phyloP scores from a whole-genome alignment of 2,329 filamentous ascomycete genomes.

The Alternaria ventricosa region DNA sequence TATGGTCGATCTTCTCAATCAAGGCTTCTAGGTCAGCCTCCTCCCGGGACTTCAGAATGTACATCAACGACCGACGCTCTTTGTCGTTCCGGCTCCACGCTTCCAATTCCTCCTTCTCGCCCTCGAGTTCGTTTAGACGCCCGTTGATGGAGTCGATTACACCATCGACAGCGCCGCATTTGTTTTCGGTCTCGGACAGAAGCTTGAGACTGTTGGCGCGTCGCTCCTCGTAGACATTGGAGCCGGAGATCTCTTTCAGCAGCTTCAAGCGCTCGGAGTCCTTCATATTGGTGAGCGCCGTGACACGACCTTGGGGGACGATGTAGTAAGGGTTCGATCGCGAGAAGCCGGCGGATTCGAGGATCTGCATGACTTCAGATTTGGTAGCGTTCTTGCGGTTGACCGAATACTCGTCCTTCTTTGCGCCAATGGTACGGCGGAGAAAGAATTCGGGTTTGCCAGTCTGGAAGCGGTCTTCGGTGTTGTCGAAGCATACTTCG shows the following conservation, averaged over 20 bases:
- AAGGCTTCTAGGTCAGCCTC: constrained; percentile 79
- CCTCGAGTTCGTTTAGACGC: constrained; percentile 85
- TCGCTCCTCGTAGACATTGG: constrained; percentile 93
- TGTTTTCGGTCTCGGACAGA: constrained; percentile 95
- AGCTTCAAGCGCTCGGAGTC: constrained; percentile 88
- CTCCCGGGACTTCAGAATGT: constrained; percentile 90
- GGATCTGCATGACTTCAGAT: constrained; percentile 89
- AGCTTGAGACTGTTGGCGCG: constrained; percentile 93
- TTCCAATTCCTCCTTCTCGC: constrained; percentile 94
- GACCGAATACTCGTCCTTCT: constrained; percentile 98
- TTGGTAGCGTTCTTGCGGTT: constrained; percentile 97
- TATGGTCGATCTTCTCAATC: constrained; percentile 82
- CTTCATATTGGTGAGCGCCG: constrained; percentile 97
- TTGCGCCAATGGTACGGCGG: constrained; percentile 91
- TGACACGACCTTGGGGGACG: constrained; percentile 95
- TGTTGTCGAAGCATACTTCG: constrained; percentile 98
- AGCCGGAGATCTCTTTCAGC: constrained; percentile 97
- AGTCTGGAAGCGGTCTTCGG: constrained; percentile 92
- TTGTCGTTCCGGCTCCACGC: constrained; percentile 95
- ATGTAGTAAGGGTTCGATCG: constrained; percentile 99
- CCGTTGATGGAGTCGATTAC: constrained; percentile 90
- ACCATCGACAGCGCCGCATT: constrained; percentile 92
- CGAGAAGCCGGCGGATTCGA: constrained; percentile 96
- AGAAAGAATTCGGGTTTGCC: constrained; percentile 89
- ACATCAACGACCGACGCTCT: constrained; percentile 89